Base-by-base conservation (phyloP, 2,329 filamentous ascomycete genomes). In the Colletotrichum sp. region DNA sequence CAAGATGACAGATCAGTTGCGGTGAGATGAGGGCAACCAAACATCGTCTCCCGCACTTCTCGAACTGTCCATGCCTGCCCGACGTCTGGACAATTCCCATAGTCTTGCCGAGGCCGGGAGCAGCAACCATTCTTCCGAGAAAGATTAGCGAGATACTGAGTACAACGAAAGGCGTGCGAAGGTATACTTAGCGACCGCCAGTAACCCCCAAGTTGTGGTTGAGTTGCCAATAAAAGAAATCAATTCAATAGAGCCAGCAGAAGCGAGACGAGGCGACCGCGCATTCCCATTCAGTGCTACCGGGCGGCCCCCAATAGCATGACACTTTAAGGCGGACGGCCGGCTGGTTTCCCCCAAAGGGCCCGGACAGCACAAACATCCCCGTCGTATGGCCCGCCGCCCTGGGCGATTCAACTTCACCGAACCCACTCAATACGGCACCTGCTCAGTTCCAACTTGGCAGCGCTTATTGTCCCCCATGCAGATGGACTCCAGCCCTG, bases 1-100 rank as follows among this genome's bases (percentile, higher is more conserved):
- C 70, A 30, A 15, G 30, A 39, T 69, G 64, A 73, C 73, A 64
- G 70, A 76, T 76, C 70, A 76, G 63, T 73, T 73, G 64, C 73
- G 73, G 73, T 76, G 73, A 76, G 73, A 73, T 73, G 64, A 73
- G 59, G 24, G 66, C 52, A 30, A 67, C 69, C 69, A 67, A 55
- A 55, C 63, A 28, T 52, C 49, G 52, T 62, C 30, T 59, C 73
- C 70, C 73, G 65, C 73, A 69, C 15, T 55, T 52, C 21, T 60
- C 52, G n/a, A 55, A 6, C 9, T 57, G 13, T 34, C 12, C 59
- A 64, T 64, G 39, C n/a, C 26, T 59, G 57, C 28, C n/a, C 28
- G 18, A n/a, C 44, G 7, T 21, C 28, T 68, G 44, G 28, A 32
- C 18, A 34, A 52, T 49, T 72, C n/a, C 18, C 63, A 57, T 32